phyloP scores from a whole-genome alignment of 306 rosid genomes.

The Inga leiocalycina region DNA sequence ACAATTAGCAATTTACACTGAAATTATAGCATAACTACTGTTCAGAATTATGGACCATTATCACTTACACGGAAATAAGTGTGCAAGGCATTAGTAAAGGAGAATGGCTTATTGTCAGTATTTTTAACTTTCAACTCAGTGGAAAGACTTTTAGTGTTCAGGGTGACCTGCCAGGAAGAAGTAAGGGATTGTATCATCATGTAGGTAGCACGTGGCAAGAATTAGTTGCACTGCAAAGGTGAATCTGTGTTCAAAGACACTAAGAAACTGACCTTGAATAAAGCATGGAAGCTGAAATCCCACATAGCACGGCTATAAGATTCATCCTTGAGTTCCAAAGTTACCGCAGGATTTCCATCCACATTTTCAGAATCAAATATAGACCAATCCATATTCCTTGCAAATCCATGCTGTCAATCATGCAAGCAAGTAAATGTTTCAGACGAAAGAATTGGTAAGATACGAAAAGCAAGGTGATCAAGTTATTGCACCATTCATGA shows the following conservation, averaged over 20 bases:
- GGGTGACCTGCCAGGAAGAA: conserved; percentile 60
- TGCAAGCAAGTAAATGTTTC: conserved; percentile 39
- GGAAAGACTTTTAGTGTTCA: conserved; percentile 68
- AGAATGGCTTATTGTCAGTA: conserved; percentile 80
- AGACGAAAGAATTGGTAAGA: background rate
- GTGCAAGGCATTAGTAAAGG: conserved; percentile 87
- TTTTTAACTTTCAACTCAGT: conserved; percentile 76
- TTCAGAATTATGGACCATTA: conserved; percentile 20
- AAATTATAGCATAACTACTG: conserved; percentile 17
- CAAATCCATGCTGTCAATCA: conserved; percentile 83
- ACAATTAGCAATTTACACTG: conserved; percentile 18
- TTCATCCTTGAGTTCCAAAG: conserved; percentile 79
- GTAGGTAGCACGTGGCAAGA: conserved; percentile 9
- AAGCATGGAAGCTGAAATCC: conserved; percentile 93
- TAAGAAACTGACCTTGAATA: conserved; percentile 69
- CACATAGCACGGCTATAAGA: conserved; percentile 85
- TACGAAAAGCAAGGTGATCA: conserved; percentile 18
- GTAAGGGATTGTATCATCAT: conserved; percentile 5
- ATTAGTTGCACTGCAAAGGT: conserved; percentile 16
- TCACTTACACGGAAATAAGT: conserved; percentile 81
- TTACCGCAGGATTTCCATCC: conserved; percentile 75
- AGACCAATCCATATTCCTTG: conserved; percentile 90
- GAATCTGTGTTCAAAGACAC: conserved; percentile 21
- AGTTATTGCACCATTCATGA: conserved; percentile 7
- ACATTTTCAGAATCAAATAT: conserved; percentile 65